Conservation (phyloP, 345 rosid species). For the Sapria himalayana region DNA sequence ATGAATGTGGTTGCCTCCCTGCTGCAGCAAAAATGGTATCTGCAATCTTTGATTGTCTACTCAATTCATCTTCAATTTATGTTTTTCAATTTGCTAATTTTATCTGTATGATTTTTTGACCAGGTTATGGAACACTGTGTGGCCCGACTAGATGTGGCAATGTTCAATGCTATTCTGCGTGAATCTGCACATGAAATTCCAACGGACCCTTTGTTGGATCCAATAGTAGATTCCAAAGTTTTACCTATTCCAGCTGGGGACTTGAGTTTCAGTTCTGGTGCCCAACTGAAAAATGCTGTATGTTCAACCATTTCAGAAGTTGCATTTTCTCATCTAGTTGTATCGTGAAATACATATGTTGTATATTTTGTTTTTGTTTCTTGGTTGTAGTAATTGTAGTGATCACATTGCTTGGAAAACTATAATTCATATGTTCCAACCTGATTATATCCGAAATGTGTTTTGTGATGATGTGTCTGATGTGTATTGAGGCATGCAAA, state of each 20-base stretch:
- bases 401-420: too few species aligned
- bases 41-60: conserved; percentile 2
- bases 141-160: conserved; percentile 72
- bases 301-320: conserved; percentile 1
- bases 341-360: too few species aligned
- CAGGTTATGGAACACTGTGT: conserved; percentile 84
- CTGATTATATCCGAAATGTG: too few species aligned
- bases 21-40: conserved; percentile 52
- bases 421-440: too few species aligned
- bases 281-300: conserved; percentile 87
- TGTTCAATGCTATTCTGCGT: conserved; percentile 88
- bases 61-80: neutral
- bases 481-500: too few species aligned
- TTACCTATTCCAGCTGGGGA: conserved; percentile 90
- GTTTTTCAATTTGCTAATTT: neutral
- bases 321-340: neutral
- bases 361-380: too few species aligned
- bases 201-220: conserved; percentile 88
- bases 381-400: too few species aligned
- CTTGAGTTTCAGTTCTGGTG: conserved; percentile 95
- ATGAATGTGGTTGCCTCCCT: conserved; percentile 88
- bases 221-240: conserved; percentile 67
- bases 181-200: conserved; percentile 91
- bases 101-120: conserved; percentile 6
- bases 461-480: too few species aligned